Evolutionary conservation across 2,329 filamentous ascomycete genomes (phyloP), one percentile per base, ranked within the genome.

Genomic region (Sclerotinia minor): DNA sequence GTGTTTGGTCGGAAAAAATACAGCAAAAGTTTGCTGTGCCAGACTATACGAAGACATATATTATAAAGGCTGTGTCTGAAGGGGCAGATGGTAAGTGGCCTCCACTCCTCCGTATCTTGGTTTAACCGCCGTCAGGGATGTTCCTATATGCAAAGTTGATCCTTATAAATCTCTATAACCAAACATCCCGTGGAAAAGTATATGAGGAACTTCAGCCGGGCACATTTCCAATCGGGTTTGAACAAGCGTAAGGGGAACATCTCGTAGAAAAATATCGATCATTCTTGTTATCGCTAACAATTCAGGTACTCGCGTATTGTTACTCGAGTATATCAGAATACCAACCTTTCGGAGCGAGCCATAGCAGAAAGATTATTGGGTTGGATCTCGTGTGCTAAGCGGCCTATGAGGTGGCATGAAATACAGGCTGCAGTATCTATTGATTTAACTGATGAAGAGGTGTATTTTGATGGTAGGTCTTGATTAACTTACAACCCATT

Each of bases 401-500:
- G 79, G 21, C 74, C 80, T 1, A 71, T 81, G 17, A 78, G 77
- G 63, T 79, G 77, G 79, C 73, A 77, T 57, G 80, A 81, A 68
- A 77, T 81, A n/a, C 80, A 81, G 75, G 75, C 69, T 8, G 75
- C 77, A 41, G 73, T 77, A 29, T 77, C 79, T 1, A 77, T 80
- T 24, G 68, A 79, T 63, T 15, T 76, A 1, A 72, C 75, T 1
- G 53, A 72, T 4, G 65, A 74, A 65, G 64, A 35, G 1, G 68
- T 81, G 2, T 73, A 79, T 15, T 76, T 73, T 55, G 73, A 78
- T 6, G 69, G 72, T 41, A 21, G 19, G 29, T 29, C 29, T 29
- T 29, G 29, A 3, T 29, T 29, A 5, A 29, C 29, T 29, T 29
- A 29, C 5, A 29, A 29, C 29, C 29, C 29, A 3, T 29, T 29